Evolutionary conservation across 495 filamentous ascomycete genomes (phyloP), one percentile per base, ranked within the genome.

Genomic region (Aspergillus incahuasiensis): DNA sequence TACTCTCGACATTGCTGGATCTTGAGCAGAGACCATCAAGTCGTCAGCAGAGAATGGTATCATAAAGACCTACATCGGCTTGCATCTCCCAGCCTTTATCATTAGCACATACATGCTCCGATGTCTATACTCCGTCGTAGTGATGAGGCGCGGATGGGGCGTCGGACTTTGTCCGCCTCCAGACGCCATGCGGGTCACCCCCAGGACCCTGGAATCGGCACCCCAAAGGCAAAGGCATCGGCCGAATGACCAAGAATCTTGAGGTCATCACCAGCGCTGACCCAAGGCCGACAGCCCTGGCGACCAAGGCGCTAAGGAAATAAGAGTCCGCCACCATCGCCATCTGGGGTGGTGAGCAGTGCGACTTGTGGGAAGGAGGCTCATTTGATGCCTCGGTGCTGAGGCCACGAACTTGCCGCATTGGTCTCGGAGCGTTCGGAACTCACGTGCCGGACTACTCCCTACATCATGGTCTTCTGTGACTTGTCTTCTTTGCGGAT

Each of bases 241-340:
- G 13, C 32, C 32, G 13, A 35, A 11, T 2, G 32, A 9, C 32
- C 32, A 35, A 12, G 5, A 9, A 35, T 8, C 25, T 35, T 19
- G 21, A 25, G 43, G 15, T 25, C 13, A 15, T 46, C 21, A 22
- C 15, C 38, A 40, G 13, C 38, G 15, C 38, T 40, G 38, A 35
- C 9, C 32, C 32, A 35, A 35, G 44, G 11, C 44, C 3, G 3
- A 8, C 44, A 13, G 22, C 11, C 44, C 44, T 30, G 44, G 28
- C 44, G 44, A 30, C 24, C 16, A n/a, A 49, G 46, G 30, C 46
- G 30, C 46, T 49, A 49, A 49, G 46, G 11, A 34, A 22, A 19
- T 49, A 49, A 49, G 46, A 49, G 20, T 24, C 46, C 32, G 46
- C 46, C 46, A 49, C 46, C 44, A 28, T 28, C 25, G 25, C 25